Evolutionary conservation across 2,329 filamentous ascomycete species (phyloP).

Genomic region (Tothia fuscella): DNA sequence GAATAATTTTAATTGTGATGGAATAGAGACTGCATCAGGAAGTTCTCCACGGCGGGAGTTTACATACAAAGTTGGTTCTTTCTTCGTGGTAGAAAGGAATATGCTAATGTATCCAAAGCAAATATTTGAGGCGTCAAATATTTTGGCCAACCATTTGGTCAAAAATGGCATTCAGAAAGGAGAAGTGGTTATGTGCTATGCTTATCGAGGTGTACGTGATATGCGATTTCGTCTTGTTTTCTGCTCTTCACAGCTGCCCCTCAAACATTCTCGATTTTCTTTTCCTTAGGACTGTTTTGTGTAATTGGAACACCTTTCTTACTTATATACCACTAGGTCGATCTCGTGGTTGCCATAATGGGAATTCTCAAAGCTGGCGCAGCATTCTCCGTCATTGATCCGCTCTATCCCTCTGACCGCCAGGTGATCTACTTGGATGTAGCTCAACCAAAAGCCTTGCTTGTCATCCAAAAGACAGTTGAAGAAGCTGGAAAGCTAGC

Average conservation of each 20-base stretch:
- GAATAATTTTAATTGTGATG: not conserved
- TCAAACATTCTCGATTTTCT: too few species aligned
- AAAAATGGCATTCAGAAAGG: slow-evolving; percentile 61
- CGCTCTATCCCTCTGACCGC: slow-evolving; percentile 66
- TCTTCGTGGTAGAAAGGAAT: slow-evolving; percentile 23
- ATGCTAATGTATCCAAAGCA: slow-evolving; percentile 59
- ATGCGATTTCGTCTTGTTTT: too few species aligned
- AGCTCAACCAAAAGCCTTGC: slow-evolving; percentile 57
- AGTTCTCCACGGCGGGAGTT: slow-evolving; percentile 22
- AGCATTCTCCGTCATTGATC: slow-evolving; percentile 57
- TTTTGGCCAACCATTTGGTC: slow-evolving; percentile 66
- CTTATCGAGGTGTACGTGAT: slow-evolving; percentile 45
- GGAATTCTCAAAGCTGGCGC: slow-evolving; percentile 50
- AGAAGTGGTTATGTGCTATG: slow-evolving; percentile 90
- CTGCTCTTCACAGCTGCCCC: too few species aligned
- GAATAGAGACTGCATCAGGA: slow-evolving; percentile 14
- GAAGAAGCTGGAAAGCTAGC: slow-evolving; percentile 54
- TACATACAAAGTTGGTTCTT: not conserved
- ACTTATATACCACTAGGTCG: too few species aligned
- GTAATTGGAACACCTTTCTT: too few species aligned
- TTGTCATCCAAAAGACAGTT: slow-evolving; percentile 61
- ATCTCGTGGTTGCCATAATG: slow-evolving; percentile 69
- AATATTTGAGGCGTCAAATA: slow-evolving; percentile 75
- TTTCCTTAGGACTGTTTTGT: too few species aligned
- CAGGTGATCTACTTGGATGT: slow-evolving; percentile 79